These are phyloP conservation scores for Candida maltosa DNA, from an alignment of 805 yeast genomes.

Conservation along the genomic window DNA sequence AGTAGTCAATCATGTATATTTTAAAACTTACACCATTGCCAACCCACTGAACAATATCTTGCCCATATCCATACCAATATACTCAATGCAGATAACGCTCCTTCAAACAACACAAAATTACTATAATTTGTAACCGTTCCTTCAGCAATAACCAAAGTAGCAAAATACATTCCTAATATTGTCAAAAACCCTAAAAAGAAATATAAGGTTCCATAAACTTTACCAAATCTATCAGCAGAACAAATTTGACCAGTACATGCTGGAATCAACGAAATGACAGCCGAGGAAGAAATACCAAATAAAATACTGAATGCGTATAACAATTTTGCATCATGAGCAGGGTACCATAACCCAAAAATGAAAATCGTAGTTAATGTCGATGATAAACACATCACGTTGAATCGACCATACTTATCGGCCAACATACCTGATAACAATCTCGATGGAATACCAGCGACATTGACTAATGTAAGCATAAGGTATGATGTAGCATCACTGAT, in stretches of 20 bases:
- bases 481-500: slow-evolving; percentile 16
- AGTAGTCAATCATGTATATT: not conserved
- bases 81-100: slow-evolving; percentile 36
- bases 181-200: slow-evolving; percentile 35
- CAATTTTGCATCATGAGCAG: slow-evolving; percentile 32
- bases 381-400: slow-evolving; percentile 22
- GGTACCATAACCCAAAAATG: slow-evolving; percentile 23
- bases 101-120: slow-evolving; percentile 43
- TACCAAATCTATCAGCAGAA: slow-evolving; percentile 51
- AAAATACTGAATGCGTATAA: slow-evolving; percentile 44
- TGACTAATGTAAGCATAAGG: slow-evolving; percentile 23
- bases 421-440: slow-evolving; percentile 21
- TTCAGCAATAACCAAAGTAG: slow-evolving; percentile 23
- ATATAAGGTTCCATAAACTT: slow-evolving; percentile 50
- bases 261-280: slow-evolving; percentile 56
- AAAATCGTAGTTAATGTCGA: slow-evolving; percentile 18
- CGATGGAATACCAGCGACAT: slow-evolving; percentile 25
- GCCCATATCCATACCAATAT: slow-evolving; percentile 40
- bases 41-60: slow-evolving; percentile 45
- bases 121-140: slow-evolving; percentile 30
- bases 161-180: slow-evolving; percentile 24
- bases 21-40: slow-evolving; percentile 28
- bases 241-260: slow-evolving; percentile 60
- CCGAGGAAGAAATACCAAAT: slow-evolving; percentile 56
- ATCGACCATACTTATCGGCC: slow-evolving; percentile 27